Evolutionary conservation across 805 yeast genomes (phyloP), one percentile per base, ranked within the genome.

Genomic region (Pichia occidentalis): DNA sequence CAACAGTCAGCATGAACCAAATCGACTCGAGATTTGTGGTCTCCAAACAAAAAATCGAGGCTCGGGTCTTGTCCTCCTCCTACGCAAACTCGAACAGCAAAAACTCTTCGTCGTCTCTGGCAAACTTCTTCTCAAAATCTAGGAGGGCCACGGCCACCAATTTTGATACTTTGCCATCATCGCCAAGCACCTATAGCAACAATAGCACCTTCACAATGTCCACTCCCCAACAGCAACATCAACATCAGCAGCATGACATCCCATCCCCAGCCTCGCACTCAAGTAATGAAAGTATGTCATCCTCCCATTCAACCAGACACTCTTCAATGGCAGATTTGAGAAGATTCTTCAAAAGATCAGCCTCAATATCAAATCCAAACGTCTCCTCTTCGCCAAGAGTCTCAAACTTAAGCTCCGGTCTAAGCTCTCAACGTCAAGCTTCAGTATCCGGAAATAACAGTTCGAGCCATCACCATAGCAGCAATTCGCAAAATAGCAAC

Each of bases 11-110:
- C 5, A 54, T 65, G 28, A 61, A 75, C 14, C 70, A 77, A 23
- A 77, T 87, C n/a, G 96, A 86, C 54, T 83, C 94, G 12, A 69
- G 95, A 29, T 86, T 87, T 54, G 77, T 87, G 34, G 81, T 87
- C 27, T 83, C 94, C 9, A 77, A 85, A 51, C 92, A 81, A 44
- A 73, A 83, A 37, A 75, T 79, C 18, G 73, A 71, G 22, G 71
- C 70, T 13, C 49, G 58, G 49, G 67, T 46, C 20, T 27, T 36
- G n/a, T 43, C 47, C 12, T 37, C 40, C 4, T 44, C 48, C 1
- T 25, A 16, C 19, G 22, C 26, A 14, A 10, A 10, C 24, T 22
- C 22, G 2, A 31, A 22, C 13, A 47, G 39, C 16, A 48, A 51
- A 13, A 50, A 52, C 32, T 68, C 74, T 5, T 71, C 68, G 42